Evolutionary conservation across 139 green algal species (phyloP).

Genomic region (Chlorella sp.): DNA sequence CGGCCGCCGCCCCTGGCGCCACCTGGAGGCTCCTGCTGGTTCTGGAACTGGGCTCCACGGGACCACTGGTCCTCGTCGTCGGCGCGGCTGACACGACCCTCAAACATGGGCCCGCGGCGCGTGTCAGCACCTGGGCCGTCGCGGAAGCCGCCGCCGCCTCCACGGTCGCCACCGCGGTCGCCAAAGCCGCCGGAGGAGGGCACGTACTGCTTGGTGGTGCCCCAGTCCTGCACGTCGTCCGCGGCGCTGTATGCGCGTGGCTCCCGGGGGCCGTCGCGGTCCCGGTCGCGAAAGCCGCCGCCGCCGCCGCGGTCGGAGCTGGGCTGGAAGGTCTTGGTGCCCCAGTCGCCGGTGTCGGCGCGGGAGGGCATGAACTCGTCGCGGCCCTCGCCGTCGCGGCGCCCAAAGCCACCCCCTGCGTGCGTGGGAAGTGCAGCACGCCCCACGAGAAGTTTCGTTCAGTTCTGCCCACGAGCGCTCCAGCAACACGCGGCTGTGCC

Average conservation of each 20-base stretch:
- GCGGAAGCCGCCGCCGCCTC: constrained; percentile 16
- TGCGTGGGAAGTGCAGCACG: too few species aligned
- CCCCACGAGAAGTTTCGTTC: too few species aligned
- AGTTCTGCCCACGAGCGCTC: too few species aligned
- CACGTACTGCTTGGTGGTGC: constrained; percentile 48
- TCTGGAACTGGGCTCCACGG: constrained; percentile 16
- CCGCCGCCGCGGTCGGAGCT: constrained; percentile 24
- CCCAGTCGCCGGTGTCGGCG: constrained; percentile 76
- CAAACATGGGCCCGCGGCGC: constrained; percentile 10
- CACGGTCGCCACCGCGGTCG: constrained; percentile 12
- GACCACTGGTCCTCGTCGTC: constrained; percentile 37
- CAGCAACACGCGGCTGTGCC: too few species aligned
- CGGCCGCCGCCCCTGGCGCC: constrained; percentile 3
- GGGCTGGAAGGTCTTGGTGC: constrained; percentile 62
- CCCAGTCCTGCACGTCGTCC: constrained; percentile 71
- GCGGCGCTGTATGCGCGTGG: constrained; percentile 45
- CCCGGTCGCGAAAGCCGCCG: constrained; percentile 16
- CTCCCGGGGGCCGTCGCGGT: constrained; percentile 29
- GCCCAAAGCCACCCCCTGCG: too few species aligned
- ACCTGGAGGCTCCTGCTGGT: background rate
- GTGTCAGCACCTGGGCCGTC: too few species aligned
- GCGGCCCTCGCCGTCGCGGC: constrained; percentile 15
- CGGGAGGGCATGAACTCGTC: constrained; percentile 54
- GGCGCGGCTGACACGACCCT: constrained; percentile 12
- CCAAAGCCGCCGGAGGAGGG: constrained; percentile 23